Evolutionary conservation across 345 rosid genomes (phyloP), one percentile per base, ranked within the genome.

Genomic region (Citrus cavaleriei): DNA sequence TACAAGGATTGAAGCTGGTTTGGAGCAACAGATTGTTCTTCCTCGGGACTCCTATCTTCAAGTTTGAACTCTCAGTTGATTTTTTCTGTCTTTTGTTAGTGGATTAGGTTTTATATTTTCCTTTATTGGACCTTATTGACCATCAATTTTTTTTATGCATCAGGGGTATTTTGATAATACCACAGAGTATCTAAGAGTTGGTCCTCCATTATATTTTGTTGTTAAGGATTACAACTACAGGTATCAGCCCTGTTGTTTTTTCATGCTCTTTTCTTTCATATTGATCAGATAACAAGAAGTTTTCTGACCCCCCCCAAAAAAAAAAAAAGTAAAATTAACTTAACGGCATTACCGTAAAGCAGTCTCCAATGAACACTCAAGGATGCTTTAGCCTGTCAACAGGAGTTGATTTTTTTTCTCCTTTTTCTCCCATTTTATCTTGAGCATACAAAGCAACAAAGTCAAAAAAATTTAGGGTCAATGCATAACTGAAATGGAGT

Each of bases 31-130:
- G 77, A 84, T 86, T 82, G 93, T 86, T 81, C 93, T 90, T 78
- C 93, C 93, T 22, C 85, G 80, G 63, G 91, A 90, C 79, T 90
- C 93, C 19, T 90, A 90, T 82, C 91, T 90, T 79, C 93, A 90
- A 89, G 93, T 90, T 85, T 37, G 74, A 55, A 34, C 54, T 21
- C 42, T 27, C 64, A 16, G 40, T 14, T n/a, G 21, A 46, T 10
- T 21, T 63, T 5, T 21, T 19, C 3, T 59, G 22, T 62, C 42
- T 21, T 77, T 16, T 24, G 68, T 27, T 16, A 28, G 37, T 38
- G 16, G 58, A 69, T 55, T 25, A 34, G 16, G 22, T 58, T 16
- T 61, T 3, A 1, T 28, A 18, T 24, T 73, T 60, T 60, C 30
- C 24, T 68, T 67, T 54, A 25, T 12, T 10, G 62, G 63, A 59